Evolutionary conservation across 2,329 filamentous ascomycete genomes (phyloP).

Genomic region (Ascochyta rabiei): DNA sequence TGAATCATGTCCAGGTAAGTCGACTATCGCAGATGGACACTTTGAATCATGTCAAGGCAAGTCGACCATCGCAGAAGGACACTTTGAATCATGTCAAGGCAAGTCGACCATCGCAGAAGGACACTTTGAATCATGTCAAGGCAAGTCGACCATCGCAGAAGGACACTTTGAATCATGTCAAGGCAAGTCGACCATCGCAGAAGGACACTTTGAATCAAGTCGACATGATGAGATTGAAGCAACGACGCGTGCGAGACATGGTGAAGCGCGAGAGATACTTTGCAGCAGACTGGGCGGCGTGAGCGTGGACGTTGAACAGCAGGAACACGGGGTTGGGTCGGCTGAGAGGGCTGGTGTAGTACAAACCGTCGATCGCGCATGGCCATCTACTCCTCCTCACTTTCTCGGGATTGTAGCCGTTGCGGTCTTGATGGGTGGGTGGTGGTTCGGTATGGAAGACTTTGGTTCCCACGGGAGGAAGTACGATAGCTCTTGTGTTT

Average conservation of each 20-base stretch:
- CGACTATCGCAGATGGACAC: neutral
- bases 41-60: conserved; percentile 2
- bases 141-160: neutral
- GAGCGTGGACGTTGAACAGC: conserved; percentile 12
- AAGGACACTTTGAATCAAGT: conserved; percentile 4
- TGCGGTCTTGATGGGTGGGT: neutral
- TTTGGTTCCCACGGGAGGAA: neutral
- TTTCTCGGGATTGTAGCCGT: neutral
- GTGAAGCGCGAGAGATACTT: neutral
- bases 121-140: conserved; percentile 3
- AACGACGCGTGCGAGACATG: conserved; percentile 10
- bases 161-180: conserved; percentile 2
- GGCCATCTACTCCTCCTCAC: neutral
- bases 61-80: neutral
- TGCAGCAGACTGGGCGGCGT: conserved; percentile 14
- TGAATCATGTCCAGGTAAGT: conserved; percentile 6
- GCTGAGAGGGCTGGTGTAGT: conserved; percentile 19
- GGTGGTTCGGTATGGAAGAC: no score
- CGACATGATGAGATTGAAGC: neutral
- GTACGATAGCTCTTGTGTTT: neutral
- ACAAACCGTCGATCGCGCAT: conserved; percentile 5
- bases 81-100: conserved; percentile 1
- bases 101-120: neutral
- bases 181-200: neutral
- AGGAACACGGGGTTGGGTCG: conserved; percentile 16